Base-by-base conservation (phyloP, 2,329 filamentous ascomycete genomes). In the Clonostachys rosea region DNA sequence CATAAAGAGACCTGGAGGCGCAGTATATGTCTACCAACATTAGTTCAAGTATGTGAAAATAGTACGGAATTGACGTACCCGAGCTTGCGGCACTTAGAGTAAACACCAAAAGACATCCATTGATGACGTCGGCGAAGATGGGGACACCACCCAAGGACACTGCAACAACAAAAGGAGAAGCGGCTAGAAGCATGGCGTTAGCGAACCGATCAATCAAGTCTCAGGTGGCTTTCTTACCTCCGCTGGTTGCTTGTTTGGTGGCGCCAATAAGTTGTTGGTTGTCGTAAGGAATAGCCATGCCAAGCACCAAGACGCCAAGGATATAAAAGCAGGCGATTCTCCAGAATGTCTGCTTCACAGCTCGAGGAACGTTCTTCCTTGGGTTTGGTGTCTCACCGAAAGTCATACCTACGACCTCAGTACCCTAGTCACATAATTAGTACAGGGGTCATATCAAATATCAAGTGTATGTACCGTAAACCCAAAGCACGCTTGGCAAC, bases 21-120 rank as follows among this genome's bases (percentile, higher is more conserved):
- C 76, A 76, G 53, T 80, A 83, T 2, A 83, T 63, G n/a, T 76
- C 78, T 48, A 24, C 20, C 6, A 24, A 7, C 5, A 24, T 24
- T 24, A 24, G 20, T 24, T 24, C 6, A 16, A 39, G 5, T 16
- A 5, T 24, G 6, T 24, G 20, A 6, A 24, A 5, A 24, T 24
- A 7, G 5, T 24, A 7, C 5, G 5, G 20, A 24, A 7, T 24
- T 24, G 20, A 39, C 36, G 6, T 39, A 39, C 36, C 36, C 5
- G 81, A 76, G 54, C 83, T 84, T 6, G 75, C 79, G 14, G 43
- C 43, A 24, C 60, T 54, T 18, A 59, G 47, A 12, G 52, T 53
- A n/a, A 58, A 59, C 1, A 58, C 50, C 6, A 57, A 44, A 13
- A 60, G 49, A 9, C 50, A 52, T 1, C 47, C 59, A 16, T 60